Evolutionary conservation across 352 stramenopile species (phyloP).

Genomic region (Globisporangium echinulatum): DNA sequence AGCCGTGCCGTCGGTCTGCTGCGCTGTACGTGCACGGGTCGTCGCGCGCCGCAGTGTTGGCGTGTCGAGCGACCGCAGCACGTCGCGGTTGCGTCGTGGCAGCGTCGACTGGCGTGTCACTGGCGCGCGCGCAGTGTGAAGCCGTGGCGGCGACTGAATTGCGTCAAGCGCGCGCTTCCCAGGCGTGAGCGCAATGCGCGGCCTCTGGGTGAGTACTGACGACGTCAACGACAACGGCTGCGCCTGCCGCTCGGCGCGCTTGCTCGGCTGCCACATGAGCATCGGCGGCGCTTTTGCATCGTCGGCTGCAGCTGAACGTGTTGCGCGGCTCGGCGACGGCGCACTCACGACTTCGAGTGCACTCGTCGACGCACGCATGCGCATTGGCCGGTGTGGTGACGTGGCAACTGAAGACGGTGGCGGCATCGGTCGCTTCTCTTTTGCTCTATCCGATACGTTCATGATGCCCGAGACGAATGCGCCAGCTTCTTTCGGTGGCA

Average conservation of each 20-base stretch:
- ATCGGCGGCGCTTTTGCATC: too few relatives aligned
- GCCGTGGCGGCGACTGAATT: slow-evolving; percentile 6
- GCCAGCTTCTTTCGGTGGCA: not conserved
- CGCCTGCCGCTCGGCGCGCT: too few relatives aligned
- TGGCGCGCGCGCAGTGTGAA: not conserved
- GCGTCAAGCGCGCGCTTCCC: not conserved
- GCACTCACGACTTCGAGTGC: slow-evolving; percentile 9
- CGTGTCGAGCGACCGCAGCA: not conserved
- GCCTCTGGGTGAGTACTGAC: not conserved
- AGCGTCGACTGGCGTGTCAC: not conserved
- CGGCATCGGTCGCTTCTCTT: not conserved
- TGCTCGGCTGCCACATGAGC: not conserved
- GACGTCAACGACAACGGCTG: not conserved
- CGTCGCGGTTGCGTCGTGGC: slow-evolving; percentile 6
- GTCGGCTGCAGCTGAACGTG: not conserved
- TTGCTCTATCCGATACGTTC: not conserved
- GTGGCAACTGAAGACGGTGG: not conserved
- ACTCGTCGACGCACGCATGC: slow-evolving; percentile 4
- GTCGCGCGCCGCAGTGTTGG: not conserved
- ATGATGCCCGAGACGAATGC: slow-evolving; percentile 3
- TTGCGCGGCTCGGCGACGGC: not conserved
- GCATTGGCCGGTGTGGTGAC: not conserved
- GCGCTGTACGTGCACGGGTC: not conserved
- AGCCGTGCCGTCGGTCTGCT: slow-evolving; percentile 17
- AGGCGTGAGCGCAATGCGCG: slow-evolving; percentile 5